Evolutionary conservation across 208 protist genomes (phyloP).

Genomic region (Crithidia acanthocephali): DNA sequence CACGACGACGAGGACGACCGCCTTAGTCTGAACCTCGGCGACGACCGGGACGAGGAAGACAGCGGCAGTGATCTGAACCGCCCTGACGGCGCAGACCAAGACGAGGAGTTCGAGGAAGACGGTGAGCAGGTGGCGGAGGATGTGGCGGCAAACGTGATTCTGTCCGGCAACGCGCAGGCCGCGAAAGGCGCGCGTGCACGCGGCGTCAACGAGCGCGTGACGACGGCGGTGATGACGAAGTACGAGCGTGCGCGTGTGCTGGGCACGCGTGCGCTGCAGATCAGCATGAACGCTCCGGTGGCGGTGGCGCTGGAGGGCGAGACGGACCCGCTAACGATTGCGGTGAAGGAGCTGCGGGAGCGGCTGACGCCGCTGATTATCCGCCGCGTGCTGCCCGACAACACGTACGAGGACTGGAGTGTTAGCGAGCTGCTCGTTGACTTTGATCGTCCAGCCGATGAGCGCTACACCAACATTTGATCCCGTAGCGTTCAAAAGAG

Average conservation of each 20-base stretch:
- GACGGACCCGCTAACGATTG: conserved; percentile 98
- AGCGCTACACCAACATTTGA: conserved; percentile 87
- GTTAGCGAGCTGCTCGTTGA: conserved; percentile 87
- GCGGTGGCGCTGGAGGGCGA: conserved; percentile 97
- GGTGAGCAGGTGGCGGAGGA: conserved; percentile 56
- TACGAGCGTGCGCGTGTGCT: conserved; percentile 99
- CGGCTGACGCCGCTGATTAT: conserved; percentile 99
- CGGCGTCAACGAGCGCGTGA: conserved; percentile 82
- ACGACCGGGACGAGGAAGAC: conserved; percentile 45
- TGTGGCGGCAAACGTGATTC: conserved; percentile 53
- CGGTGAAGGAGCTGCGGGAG: conserved; percentile 97
- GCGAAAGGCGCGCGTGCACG: conserved; percentile 48
- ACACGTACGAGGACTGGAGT: conserved; percentile 94
- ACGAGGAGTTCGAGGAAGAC: conserved; percentile 40
- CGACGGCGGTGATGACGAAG: conserved; percentile 98
- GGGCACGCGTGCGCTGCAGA: conserved; percentile 98
- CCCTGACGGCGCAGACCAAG: conserved; percentile 32
- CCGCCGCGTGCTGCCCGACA: conserved; percentile 95
- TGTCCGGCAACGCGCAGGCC: conserved; percentile 54
- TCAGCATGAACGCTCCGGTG: conserved; percentile 98
- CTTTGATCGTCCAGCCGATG: conserved; percentile 85
- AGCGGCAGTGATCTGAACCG: conserved; percentile 31
- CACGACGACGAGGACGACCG: conserved; percentile 61
- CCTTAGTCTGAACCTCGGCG: conserved; percentile 62
- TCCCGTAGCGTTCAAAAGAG: background rate